These are phyloP conservation scores for Chalaropsis ovoidea DNA, from an alignment of 2,329 filamentous ascomycete genomes.

Conservation along the genomic window DNA sequence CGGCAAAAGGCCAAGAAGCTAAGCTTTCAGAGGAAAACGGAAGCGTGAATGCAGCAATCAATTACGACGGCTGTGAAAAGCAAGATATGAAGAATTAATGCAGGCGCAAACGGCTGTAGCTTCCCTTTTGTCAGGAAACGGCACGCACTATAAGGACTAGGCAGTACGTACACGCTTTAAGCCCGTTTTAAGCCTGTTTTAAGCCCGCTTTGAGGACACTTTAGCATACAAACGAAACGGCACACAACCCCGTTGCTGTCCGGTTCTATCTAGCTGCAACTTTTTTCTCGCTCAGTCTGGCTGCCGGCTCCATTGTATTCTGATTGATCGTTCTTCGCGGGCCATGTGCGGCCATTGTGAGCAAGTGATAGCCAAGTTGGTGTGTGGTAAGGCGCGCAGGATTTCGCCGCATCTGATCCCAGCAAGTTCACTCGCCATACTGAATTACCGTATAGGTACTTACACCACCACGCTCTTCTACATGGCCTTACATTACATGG, in stretches of 20 bases:
- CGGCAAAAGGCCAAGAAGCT: no score
- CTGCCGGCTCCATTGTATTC: background rate
- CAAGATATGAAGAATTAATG: constrained; percentile 1
- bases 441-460: background rate
- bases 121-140: constrained; percentile 10
- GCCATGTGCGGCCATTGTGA: background rate
- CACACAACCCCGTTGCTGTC: background rate
- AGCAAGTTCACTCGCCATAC: background rate
- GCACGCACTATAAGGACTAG: background rate
- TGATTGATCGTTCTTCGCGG: background rate
- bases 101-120: constrained; percentile 13
- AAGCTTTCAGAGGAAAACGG: background rate
- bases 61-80: background rate
- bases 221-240: background rate
- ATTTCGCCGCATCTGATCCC: background rate
- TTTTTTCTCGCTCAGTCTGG: background rate
- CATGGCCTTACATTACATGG: no score
- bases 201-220: background rate
- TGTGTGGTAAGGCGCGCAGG: background rate
- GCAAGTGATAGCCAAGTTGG: background rate
- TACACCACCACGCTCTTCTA: background rate
- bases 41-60: background rate
- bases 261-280: background rate
- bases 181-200: background rate
- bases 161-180: background rate